A percentile compares a stretch with the other conserved stretches of the same genome.
phyloP scores from a whole-genome alignment of 345 rosid genomes.

The Populus alba region DNA sequence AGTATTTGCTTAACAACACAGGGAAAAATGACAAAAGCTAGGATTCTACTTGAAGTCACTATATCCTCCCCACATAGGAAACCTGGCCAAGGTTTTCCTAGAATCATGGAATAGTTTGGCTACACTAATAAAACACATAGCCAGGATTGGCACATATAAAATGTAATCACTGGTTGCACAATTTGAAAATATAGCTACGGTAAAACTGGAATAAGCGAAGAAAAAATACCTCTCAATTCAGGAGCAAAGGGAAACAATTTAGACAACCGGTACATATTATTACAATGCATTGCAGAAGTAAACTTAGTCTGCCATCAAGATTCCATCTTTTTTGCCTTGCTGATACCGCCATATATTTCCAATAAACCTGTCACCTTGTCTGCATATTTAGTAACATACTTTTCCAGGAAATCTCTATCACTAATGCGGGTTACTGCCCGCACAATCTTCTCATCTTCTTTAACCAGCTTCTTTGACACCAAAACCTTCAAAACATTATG shows the following conservation, averaged over 20 bases:
- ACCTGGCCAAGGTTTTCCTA: too few species aligned
- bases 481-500: slow-evolving; percentile 17
- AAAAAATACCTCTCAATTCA: too few species aligned
- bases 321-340: background rate
- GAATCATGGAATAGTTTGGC: too few species aligned
- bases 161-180: too few species aligned
- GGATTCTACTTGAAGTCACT: too few species aligned
- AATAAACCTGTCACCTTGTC: slow-evolving; percentile 13
- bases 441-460: background rate
- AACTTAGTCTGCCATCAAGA: background rate
- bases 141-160: too few species aligned
- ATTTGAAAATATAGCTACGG: too few species aligned
- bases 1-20: too few species aligned
- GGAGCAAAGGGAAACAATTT: background rate
- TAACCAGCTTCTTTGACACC: slow-evolving; percentile 28
- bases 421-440: background rate
- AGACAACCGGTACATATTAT: background rate
- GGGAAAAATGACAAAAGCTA: too few species aligned
- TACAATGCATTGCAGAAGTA: background rate
- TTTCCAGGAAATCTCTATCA: slow-evolving; percentile 19
- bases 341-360: slow-evolving; percentile 10
- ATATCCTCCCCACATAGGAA: too few species aligned
- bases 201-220: too few species aligned
- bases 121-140: too few species aligned
- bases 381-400: slow-evolving; percentile 6